Percentiles rank a stretch among this genome's conserved stretches.
Evolutionary conservation across 495 filamentous ascomycete genomes (phyloP).

Genomic region (Niebla homalea): DNA sequence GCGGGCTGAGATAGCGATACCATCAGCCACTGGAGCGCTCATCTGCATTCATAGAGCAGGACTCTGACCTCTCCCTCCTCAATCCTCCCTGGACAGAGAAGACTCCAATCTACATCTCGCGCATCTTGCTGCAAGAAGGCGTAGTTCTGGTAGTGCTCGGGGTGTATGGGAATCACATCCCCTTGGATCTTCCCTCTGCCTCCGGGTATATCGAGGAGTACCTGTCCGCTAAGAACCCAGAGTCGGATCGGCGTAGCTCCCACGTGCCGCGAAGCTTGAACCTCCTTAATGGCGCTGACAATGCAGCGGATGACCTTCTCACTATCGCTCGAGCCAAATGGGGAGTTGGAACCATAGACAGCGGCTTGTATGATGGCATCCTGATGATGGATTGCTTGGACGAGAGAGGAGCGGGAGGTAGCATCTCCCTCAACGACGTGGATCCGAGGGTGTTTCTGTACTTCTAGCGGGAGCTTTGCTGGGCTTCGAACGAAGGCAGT

Average conservation of each 20-base stretch:
- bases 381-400: conserved; percentile 7
- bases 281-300: conserved; percentile 11
- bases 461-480: conserved; percentile 2
- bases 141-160: conserved; percentile 11
- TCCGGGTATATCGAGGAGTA: conserved; percentile 11
- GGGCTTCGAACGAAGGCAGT: conserved; percentile 13
- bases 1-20: neutral
- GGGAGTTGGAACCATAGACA: conserved; percentile 2
- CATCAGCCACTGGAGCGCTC: neutral
- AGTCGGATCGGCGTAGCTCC: conserved; percentile 1
- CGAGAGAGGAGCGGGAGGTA: conserved; percentile 2
- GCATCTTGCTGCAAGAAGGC: conserved; percentile 10
- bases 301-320: conserved; percentile 11
- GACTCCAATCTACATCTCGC: conserved; percentile 9
- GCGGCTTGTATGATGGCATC: conserved; percentile 13
- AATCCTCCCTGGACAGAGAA: conserved; percentile 8
- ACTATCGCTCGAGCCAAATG: conserved; percentile 1
- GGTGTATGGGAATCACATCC: conserved; percentile 14
- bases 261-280: conserved; percentile 2
- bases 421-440: conserved; percentile 9
- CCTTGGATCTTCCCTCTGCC: conserved; percentile 5
- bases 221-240: conserved; percentile 13
- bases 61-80: conserved; percentile 13
- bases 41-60: conserved; percentile 6
- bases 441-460: conserved; percentile 8